Evolutionary conservation across 257 asterid genomes (phyloP).

Genomic region (Fraxinus pennsylvanica): DNA sequence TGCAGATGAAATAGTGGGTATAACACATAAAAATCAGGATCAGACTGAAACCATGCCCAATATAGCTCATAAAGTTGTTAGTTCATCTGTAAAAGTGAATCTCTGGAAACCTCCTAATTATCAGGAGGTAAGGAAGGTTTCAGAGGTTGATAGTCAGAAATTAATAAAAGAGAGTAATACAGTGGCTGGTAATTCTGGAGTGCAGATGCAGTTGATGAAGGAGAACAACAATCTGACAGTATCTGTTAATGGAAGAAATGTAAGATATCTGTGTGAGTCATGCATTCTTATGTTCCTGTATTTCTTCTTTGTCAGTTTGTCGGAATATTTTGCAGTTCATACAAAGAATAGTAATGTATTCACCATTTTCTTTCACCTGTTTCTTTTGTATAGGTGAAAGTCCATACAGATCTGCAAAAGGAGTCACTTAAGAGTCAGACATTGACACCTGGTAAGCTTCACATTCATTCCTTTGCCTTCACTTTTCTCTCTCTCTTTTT

Average conservation of each 20-base stretch:
- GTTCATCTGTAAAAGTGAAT: conserved; percentile 40
- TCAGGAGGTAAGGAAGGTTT: conserved; percentile 45
- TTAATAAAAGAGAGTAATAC: conserved; percentile 35
- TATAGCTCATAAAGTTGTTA: conserved; percentile 36
- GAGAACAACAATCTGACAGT: conserved; percentile 40
- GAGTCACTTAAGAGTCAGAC: conserved; percentile 44
- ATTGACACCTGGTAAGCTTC: conserved; percentile 57
- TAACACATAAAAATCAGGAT: conserved; percentile 37
- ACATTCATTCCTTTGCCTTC: not conserved
- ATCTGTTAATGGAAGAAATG: conserved; percentile 64
- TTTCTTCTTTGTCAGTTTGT: conserved; percentile 3
- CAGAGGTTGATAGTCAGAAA: conserved; percentile 39
- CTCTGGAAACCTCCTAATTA: conserved; percentile 48
- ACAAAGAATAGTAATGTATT: conserved; percentile 1
- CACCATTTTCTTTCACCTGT: conserved; percentile 26
- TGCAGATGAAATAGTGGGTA: conserved; percentile 38
- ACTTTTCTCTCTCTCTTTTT: not conserved
- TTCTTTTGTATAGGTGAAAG: conserved; percentile 48
- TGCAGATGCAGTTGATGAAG: conserved; percentile 36
- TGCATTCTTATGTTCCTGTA: conserved; percentile 19
- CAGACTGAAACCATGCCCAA: conserved; percentile 35
- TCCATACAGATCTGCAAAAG: conserved; percentile 35
- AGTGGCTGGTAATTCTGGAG: conserved; percentile 37
- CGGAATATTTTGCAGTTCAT: conserved; percentile 7
- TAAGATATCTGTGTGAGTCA: conserved; percentile 39